Evolutionary conservation across 2,329 filamentous ascomycete genomes (phyloP).

Genomic region (Tolypocladium pustulatum): DNA sequence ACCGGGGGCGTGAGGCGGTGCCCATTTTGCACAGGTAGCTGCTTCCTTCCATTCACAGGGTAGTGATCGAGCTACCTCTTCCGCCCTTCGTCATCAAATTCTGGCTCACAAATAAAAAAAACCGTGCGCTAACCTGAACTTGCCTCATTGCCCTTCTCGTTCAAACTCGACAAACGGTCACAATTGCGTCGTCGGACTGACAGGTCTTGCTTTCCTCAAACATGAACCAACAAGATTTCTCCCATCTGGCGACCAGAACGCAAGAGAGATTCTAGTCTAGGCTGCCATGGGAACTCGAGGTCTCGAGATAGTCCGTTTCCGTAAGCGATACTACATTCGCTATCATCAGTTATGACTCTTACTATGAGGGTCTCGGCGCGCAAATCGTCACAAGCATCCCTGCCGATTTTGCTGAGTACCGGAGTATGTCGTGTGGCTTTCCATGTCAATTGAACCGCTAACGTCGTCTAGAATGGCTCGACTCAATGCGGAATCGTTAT

Average conservation of each 20-base stretch:
- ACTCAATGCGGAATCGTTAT: conserved; percentile 1
- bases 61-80: too few species aligned
- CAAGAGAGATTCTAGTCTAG: too few species aligned
- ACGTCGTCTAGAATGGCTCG: conserved; percentile 4
- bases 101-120: neutral
- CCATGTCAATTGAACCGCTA: neutral
- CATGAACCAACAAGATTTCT: too few species aligned
- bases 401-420: conserved; percentile 1
- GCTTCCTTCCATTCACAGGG: too few species aligned
- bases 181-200: too few species aligned
- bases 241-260: too few species aligned
- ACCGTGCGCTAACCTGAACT: too few species aligned
- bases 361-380: conserved; percentile 3
- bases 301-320: conserved; percentile 6
- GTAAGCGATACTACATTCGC: conserved; percentile 5
- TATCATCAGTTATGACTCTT: conserved; percentile 2
- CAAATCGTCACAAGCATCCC: conserved; percentile 2
- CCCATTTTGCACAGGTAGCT: too few species aligned
- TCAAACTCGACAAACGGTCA: too few species aligned
- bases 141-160: too few species aligned
- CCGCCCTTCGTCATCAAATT: neutral
- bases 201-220: too few species aligned
- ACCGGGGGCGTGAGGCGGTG: too few species aligned
- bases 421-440: neutral
- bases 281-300: conserved; percentile 6